Percentiles rank a stretch among this genome's conserved stretches.
phyloP scores from a whole-genome alignment of 2,329 filamentous ascomycete species.

The Penicillium oxalicum region DNA sequence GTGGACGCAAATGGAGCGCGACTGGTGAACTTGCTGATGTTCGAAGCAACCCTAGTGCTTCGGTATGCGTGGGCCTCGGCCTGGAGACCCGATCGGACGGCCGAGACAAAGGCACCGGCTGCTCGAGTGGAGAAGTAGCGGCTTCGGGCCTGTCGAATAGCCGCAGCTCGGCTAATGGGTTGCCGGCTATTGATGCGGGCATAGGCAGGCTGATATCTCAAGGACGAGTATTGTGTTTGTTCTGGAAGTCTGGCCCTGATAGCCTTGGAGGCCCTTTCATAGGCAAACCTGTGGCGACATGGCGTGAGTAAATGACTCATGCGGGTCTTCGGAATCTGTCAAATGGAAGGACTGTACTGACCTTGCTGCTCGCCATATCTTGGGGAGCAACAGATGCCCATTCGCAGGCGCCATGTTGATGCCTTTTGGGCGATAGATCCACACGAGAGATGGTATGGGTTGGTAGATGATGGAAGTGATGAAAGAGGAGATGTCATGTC shows the following conservation, averaged over 20 bases:
- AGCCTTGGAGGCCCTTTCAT: conserved; percentile 42
- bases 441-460: conserved; percentile 2
- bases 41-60: conserved; percentile 51
- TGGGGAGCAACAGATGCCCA: conserved; percentile 47
- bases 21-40: conserved; percentile 59
- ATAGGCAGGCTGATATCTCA: conserved; percentile 55
- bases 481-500: not conserved
- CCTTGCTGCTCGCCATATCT: conserved; percentile 45
- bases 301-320: conserved; percentile 21
- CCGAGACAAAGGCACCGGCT: conserved; percentile 46
- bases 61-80: conserved; percentile 50
- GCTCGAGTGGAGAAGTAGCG: conserved; percentile 57
- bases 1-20: conserved; percentile 82
- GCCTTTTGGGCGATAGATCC: conserved; percentile 8
- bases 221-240: conserved; percentile 32
- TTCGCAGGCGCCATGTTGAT: conserved; percentile 43
- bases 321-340: not conserved
- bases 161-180: conserved; percentile 56
- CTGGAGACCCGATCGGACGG: conserved; percentile 37
- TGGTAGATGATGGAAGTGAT: conserved; percentile 24
- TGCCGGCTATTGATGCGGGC: conserved; percentile 53
- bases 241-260: conserved; percentile 41
- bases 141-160: conserved; percentile 58
- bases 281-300: conserved; percentile 37
- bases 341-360: conserved; percentile 23